Evolutionary conservation across 2,329 filamentous ascomycete species (phyloP).

Genomic region (Aspergillus pseudotamarii): DNA sequence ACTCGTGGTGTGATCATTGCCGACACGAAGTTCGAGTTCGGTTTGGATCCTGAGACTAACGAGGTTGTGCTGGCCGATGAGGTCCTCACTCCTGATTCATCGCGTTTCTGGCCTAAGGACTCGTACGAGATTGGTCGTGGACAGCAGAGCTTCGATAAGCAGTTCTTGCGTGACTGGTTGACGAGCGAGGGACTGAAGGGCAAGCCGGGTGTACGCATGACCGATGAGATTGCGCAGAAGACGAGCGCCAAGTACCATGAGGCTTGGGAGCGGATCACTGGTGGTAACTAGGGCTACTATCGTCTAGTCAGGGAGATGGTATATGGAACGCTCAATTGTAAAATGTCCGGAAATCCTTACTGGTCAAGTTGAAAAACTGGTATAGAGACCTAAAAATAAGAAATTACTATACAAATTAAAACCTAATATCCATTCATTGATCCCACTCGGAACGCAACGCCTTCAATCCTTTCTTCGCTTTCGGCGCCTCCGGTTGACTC

Average conservation of each 20-base stretch:
- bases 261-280: slow-evolving; percentile 71
- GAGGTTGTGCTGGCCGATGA: slow-evolving; percentile 80
- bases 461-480: slow-evolving; percentile 36
- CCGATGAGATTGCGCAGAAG: slow-evolving; percentile 68
- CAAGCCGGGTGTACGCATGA: slow-evolving; percentile 71
- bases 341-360: background rate
- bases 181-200: slow-evolving; percentile 72
- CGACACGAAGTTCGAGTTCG: slow-evolving; percentile 78
- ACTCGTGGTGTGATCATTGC: slow-evolving; percentile 74
- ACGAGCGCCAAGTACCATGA: slow-evolving; percentile 76
- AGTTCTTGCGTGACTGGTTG: slow-evolving; percentile 81
- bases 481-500: slow-evolving; percentile 18
- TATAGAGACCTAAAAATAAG: background rate
- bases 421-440: slow-evolving; percentile 16
- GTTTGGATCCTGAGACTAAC: slow-evolving; percentile 64
- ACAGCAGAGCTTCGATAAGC: slow-evolving; percentile 89
- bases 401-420: slow-evolving; percentile 20
- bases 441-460: slow-evolving; percentile 41
- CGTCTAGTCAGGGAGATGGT: background rate
- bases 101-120: slow-evolving; percentile 81
- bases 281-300: slow-evolving; percentile 46
- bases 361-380: slow-evolving; percentile 1
- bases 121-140: slow-evolving; percentile 71
- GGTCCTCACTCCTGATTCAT: slow-evolving; percentile 81
- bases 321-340: background rate